Conservation (phyloP, 495 filamentous ascomycete genomes). For the Penicillium mononematosum region DNA sequence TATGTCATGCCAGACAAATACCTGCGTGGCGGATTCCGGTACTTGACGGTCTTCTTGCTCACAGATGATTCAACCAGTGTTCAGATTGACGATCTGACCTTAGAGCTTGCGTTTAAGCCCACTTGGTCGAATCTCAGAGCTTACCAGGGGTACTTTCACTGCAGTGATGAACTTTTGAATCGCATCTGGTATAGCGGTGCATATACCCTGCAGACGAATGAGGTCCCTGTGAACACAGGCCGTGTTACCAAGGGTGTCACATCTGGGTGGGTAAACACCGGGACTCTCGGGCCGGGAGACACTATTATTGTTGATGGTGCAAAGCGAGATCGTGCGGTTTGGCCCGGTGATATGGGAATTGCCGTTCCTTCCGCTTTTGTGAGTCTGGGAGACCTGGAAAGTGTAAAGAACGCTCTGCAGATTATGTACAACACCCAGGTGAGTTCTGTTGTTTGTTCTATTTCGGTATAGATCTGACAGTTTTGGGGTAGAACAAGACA, state of each 20-base stretch:
- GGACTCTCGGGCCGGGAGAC: conserved; percentile 52
- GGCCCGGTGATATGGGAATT: conserved; percentile 63
- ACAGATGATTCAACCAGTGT: conserved; percentile 35
- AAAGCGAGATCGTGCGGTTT: conserved; percentile 59
- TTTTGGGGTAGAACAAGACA: conserved; percentile 16
- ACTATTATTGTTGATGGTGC: conserved; percentile 57
- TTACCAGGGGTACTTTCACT: conserved; percentile 64
- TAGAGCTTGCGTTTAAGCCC: conserved; percentile 59
- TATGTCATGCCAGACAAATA: conserved; percentile 55
- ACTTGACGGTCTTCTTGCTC: conserved; percentile 56
- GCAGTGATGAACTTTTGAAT: conserved; percentile 58
- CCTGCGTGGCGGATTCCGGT: conserved; percentile 61
- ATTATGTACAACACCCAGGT: conserved; percentile 60
- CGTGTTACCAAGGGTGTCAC: conserved; percentile 50
- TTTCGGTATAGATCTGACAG: background rate
- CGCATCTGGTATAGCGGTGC: conserved; percentile 65
- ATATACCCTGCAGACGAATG: conserved; percentile 61
- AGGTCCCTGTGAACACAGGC: conserved; percentile 54
- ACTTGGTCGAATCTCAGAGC: conserved; percentile 63
- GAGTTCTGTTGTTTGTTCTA: background rate
- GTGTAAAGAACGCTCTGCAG: conserved; percentile 60
- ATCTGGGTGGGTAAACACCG: conserved; percentile 57
- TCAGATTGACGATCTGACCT: conserved; percentile 39
- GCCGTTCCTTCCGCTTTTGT: conserved; percentile 57
- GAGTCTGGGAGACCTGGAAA: conserved; percentile 58